Conservation (phyloP, 257 asterid species). For the Jaltomata sinuosa region DNA sequence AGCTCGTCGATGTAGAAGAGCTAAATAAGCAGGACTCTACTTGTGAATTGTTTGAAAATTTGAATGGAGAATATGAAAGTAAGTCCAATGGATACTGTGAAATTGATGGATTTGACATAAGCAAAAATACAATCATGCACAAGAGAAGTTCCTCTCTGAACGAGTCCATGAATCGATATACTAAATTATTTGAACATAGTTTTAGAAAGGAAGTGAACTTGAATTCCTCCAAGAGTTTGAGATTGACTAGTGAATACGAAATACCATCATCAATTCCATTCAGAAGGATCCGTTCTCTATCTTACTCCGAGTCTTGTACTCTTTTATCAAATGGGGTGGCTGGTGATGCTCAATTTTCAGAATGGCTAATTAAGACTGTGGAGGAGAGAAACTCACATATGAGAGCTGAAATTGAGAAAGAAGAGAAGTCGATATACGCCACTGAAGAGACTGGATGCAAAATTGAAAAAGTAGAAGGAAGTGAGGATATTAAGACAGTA, state of each 20-base stretch:
- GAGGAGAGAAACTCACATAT: slow-evolving; percentile 11
- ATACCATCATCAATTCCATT: slow-evolving; percentile 15
- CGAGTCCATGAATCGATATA: slow-evolving; percentile 54
- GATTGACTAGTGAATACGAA: slow-evolving; percentile 35
- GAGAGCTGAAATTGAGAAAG: slow-evolving; percentile 1
- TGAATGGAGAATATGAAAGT: background rate
- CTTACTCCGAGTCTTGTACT: slow-evolving; percentile 36
- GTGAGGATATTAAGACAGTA: background rate
- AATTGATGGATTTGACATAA: slow-evolving; percentile 1
- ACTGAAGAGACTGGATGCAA: background rate
- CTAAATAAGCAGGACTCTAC: background rate
- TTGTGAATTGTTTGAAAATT: background rate
- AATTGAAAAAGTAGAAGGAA: background rate
- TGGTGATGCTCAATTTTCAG: slow-evolving; percentile 18
- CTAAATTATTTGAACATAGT: slow-evolving; percentile 35
- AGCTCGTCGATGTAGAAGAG: background rate
- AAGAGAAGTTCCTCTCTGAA: slow-evolving; percentile 45
- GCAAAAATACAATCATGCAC: slow-evolving; percentile 8
- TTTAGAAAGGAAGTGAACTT: slow-evolving; percentile 19
- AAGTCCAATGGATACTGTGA: background rate
- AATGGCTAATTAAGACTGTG: background rate
- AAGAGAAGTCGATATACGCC: background rate
- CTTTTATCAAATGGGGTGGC: slow-evolving; percentile 11
- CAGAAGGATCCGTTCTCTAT: slow-evolving; percentile 41
- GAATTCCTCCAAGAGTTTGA: slow-evolving; percentile 53